Evolutionary conservation across 2,329 filamentous ascomycete genomes (phyloP).

Genomic region (Davidsoniella virescens): DNA sequence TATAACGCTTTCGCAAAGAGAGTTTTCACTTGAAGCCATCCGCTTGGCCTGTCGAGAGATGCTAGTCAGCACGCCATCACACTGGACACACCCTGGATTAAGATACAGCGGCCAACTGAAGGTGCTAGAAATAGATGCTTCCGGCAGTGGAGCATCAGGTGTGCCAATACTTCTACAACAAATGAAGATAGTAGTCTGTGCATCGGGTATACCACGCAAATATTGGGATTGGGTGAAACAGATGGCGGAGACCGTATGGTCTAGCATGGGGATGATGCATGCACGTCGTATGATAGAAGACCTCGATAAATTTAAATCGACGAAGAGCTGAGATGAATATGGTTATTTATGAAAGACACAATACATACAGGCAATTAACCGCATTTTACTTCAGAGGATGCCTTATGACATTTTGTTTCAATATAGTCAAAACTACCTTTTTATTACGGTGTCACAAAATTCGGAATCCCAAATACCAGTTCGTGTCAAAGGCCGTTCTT

Average conservation of each 20-base stretch:
- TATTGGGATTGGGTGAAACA: conserved; percentile 30
- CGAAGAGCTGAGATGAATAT: too few relatives aligned
- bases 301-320: neutral
- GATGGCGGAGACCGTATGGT: conserved; percentile 32
- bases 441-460: too few relatives aligned
- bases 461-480: too few relatives aligned
- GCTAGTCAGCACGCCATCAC: conserved; percentile 30
- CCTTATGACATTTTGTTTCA: too few relatives aligned
- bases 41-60: conserved; percentile 26
- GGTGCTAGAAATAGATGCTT: conserved; percentile 21
- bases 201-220: conserved; percentile 26
- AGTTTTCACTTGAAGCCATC: conserved; percentile 22
- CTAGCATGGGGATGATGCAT: conserved; percentile 35
- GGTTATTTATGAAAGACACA: too few relatives aligned
- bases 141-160: conserved; percentile 31
- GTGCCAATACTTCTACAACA: conserved; percentile 33
- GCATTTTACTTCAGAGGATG: too few relatives aligned
- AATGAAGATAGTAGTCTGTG: conserved; percentile 30
- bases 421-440: too few relatives aligned
- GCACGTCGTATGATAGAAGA: conserved; percentile 26
- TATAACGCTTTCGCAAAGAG: conserved; percentile 19
- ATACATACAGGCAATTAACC: too few relatives aligned
- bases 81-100: conserved; percentile 22
- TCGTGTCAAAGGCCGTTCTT: too few relatives aligned
- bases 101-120: neutral